These are phyloP conservation scores for Lanzia echinophila DNA, from an alignment of 2,329 filamentous ascomycete genomes.

Conservation along the genomic window DNA sequence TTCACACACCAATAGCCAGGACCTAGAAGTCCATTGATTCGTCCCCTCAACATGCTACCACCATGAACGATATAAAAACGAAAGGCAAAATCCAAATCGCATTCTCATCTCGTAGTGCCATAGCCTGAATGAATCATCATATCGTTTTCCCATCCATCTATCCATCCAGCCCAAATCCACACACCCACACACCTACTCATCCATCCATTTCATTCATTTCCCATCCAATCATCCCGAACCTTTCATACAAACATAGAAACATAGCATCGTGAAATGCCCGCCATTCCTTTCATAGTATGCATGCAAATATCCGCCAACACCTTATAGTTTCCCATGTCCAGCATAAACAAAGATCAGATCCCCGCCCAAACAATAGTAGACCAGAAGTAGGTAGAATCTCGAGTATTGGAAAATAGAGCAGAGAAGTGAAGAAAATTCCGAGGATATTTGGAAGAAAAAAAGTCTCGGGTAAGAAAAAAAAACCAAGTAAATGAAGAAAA, in stretches of 20 bases:
- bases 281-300: background rate
- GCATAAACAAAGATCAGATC: conserved; percentile 1
- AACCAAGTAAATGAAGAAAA: background rate
- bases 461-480: background rate
- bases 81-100: too few species aligned
- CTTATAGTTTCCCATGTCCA: background rate
- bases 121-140: too few species aligned
- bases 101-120: too few species aligned
- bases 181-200: background rate
- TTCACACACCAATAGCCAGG: background rate
- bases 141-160: background rate
- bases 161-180: background rate
- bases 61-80: too few species aligned
- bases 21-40: background rate
- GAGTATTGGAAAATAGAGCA: background rate
- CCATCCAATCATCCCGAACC: background rate
- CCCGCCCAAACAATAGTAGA: background rate
- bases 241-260: conserved; percentile 7
- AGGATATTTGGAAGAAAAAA: background rate
- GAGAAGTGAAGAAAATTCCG: background rate
- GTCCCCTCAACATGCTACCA: background rate
- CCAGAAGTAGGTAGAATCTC: background rate
- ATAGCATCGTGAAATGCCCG: conserved; percentile 4
- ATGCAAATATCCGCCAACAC: conserved; percentile 10
- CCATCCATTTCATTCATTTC: background rate